Evolutionary conservation across 192 early-diverging fungal species (phyloP).

Genomic region (Paraglomus brasilianum): DNA sequence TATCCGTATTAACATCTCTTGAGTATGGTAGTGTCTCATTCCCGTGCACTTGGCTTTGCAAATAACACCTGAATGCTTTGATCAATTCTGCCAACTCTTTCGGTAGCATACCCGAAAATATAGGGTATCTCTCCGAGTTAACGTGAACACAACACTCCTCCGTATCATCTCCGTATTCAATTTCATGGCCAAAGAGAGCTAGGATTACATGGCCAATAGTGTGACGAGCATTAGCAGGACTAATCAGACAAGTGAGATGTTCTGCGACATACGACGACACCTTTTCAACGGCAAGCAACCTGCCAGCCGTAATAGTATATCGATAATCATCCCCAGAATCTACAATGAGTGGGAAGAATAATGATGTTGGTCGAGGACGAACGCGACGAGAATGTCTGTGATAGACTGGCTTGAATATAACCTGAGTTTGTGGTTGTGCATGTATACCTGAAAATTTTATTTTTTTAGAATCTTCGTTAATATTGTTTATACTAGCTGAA

Average conservation of each 20-base stretch:
- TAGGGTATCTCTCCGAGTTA: slow-evolving; percentile 15
- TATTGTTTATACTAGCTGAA: not conserved
- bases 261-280: slow-evolving; percentile 23
- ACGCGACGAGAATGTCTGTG: not conserved
- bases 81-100: slow-evolving; percentile 1
- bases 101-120: not conserved
- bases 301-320: slow-evolving; percentile 15
- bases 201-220: slow-evolving; percentile 18
- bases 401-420: slow-evolving; percentile 7
- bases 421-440: slow-evolving; percentile 11
- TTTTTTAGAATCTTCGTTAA: slow-evolving; percentile 5
- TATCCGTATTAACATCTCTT: no score
- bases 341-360: slow-evolving; percentile 24
- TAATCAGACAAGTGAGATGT: slow-evolving; percentile 25
- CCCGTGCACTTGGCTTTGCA: not conserved
- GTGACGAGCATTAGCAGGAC: not conserved
- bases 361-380: slow-evolving; percentile 1
- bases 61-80: slow-evolving; percentile 9
- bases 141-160: slow-evolving; percentile 8
- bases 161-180: not conserved
- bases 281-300: slow-evolving; percentile 14
- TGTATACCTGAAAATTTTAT: slow-evolving; percentile 7
- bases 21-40: no score
- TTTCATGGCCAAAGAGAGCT: slow-evolving; percentile 13
- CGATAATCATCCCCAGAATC: not conserved